A percentile compares a stretch with the other conserved stretches of the same genome.
Evolutionary conservation across 1,284 basidiomycete genomes (phyloP).

Genomic region (Abortiporus biennis): DNA sequence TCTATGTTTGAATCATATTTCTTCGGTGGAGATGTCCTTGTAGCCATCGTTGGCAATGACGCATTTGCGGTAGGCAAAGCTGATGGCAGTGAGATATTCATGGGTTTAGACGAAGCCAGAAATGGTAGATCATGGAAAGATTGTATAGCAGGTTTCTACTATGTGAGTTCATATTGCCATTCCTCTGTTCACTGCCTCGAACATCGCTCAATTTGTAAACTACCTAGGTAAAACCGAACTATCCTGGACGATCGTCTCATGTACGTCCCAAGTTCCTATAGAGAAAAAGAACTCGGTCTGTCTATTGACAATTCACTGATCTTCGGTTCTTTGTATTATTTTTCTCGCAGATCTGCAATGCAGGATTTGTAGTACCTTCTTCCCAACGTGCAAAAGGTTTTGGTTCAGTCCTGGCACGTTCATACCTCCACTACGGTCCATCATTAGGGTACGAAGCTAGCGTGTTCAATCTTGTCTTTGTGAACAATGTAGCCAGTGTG

Average conservation of each 20-base stretch:
- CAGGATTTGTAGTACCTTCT: conserved; percentile 81
- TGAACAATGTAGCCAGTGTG: conserved; percentile 70
- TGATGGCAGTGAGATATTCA: conserved; percentile 24
- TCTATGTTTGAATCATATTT: conserved; percentile 68
- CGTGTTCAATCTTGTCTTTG: conserved; percentile 93
- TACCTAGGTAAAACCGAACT: conserved; percentile 80
- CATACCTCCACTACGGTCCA: conserved; percentile 81
- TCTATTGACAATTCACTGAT: conserved; percentile 2
- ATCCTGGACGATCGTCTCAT: conserved; percentile 90
- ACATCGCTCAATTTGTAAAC: conserved; percentile 9
- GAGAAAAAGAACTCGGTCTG: too few relatives aligned
- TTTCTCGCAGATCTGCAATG: conserved; percentile 70
- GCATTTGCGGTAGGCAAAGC: conserved; percentile 14
- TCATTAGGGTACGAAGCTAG: conserved; percentile 78
- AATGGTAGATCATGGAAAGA: conserved; percentile 57
- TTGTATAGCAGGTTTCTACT: conserved; percentile 77
- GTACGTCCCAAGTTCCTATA: conserved; percentile 39
- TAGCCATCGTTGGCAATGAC: conserved; percentile 49
- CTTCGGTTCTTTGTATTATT: background rate
- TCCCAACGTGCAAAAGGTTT: conserved; percentile 63
- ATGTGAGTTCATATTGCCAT: conserved; percentile 41
- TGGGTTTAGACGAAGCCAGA: conserved; percentile 38
- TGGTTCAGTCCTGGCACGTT: conserved; percentile 70
- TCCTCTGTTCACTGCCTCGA: conserved; percentile 4
- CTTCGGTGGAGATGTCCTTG: conserved; percentile 69